Base-by-base conservation (phyloP, 2,329 filamentous ascomycete genomes). In the Apiospora arundinis region DNA sequence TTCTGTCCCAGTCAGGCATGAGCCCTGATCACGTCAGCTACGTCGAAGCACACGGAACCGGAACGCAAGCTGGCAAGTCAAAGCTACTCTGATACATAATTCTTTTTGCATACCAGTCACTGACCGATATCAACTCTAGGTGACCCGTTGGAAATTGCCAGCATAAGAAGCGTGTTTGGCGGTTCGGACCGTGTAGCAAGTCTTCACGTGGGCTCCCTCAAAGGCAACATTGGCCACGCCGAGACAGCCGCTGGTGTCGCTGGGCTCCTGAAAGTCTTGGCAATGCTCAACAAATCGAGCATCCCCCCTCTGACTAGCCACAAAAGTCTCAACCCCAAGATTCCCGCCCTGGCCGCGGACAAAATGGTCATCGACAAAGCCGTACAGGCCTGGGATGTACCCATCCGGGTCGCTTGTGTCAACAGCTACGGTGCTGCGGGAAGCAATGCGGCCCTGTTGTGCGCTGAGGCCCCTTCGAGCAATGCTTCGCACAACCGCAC, bases 11-110 rank as follows among this genome's bases (percentile, higher is more conserved):
- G 71, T 78, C 28, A 76, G 37, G 66, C 23, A 46, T 44, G 66
- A 44, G 18, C 7, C 18, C 37, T 2, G n/a, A 45, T n/a, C n/a
- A 44, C 12, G 44, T 67, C n/a, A 28, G 11, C 4, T 67, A 67
- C 68, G 78, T 85, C 52, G 83, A 85, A 74, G 79, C 80, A 5
- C 85, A 88, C 71, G 85, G 85, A 4, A 87, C 86, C 0, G 85
- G 85, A 3, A 87, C 85, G 2, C 48, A 56, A 28, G 48, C 48
- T 82, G 18, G 75, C 76, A 2, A 79, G 78, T 18, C 80, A 83
- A 7, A 81, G 5, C 9, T 12, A 82, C 71, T 78, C 80, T 7
- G 80, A 78, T 67, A 83, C 8, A 44, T 12, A 11, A 7, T 44
- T 44, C 11, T 7, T 12, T 44, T 44, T 44, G 9, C 42, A 44